Base-by-base conservation (phyloP, 768 basidiomycete species). In the Leccinum aurantiacum region DNA sequence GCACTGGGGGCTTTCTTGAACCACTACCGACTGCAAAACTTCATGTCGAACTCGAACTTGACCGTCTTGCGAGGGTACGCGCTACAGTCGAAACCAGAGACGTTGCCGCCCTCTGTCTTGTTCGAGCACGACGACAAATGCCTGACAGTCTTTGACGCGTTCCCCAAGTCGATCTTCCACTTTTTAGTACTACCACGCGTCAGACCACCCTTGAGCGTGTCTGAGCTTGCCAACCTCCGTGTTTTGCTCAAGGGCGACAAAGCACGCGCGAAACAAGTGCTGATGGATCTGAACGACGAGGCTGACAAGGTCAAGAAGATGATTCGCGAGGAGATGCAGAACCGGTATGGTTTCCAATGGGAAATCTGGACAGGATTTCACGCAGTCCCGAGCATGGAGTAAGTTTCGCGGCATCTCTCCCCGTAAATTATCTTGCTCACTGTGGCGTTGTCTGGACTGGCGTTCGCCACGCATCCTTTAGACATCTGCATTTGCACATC, bases 401-500 rank as follows among this genome's bases (percentile, higher is more conserved):
- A 70, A 65, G 90, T 81, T 9, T 48, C 27, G 7, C 31, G 15
- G 33, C 24, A 10, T 44, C 27, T 35, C 17, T 54, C 22, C 7
- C 47, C 19, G 35, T 27, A 17, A 17, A 17, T 38, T 38, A 3
- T 37, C 14, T 37, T 37, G 3, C 38, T 41, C 17, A 41, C 17
- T 41, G 38, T 33, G 19, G 14, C 35, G 6, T 37, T 27, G 17
- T 25, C 59, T 31, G 41, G 11, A 24, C 29, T 25, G 3, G 15
- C 15, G 6, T 17, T n/a, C 46, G 19, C 31, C 35, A 15, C 19
- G 47, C 24, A 25, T 48, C 24, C 3, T 58, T 57, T 50, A 92
- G 91, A 60, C 92, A 94, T 70, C 60, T 94, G 3, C 92, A 97
- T 68, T 73, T 96, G 11, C 95, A 97, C 69, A 84, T 97, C 55